phyloP scores from a whole-genome alignment of 2,329 filamentous ascomycete genomes.

The Ceratocystis papillata region DNA sequence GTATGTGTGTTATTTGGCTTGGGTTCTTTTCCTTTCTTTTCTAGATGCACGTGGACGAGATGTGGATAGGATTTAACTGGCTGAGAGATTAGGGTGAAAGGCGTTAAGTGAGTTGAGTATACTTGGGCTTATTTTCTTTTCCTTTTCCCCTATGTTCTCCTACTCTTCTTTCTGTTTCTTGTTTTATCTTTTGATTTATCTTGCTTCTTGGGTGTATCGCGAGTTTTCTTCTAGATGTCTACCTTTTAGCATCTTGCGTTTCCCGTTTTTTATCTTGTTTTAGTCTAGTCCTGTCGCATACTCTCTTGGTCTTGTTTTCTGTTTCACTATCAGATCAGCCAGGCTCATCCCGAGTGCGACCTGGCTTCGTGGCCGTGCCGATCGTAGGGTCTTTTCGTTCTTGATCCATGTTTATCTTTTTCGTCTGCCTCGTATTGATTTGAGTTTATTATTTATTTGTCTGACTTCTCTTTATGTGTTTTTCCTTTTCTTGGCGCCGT shows the following conservation, averaged over 20 bases:
- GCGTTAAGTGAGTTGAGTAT: not conserved
- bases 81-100: too few relatives aligned
- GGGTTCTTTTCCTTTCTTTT: not conserved
- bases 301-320: too few relatives aligned
- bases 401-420: too few relatives aligned
- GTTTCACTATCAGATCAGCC: too few relatives aligned
- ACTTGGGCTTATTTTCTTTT: not conserved
- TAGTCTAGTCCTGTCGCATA: too few relatives aligned
- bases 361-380: too few relatives aligned
- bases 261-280: not conserved
- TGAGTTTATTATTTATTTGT: slow-evolving; percentile 18
- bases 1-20: not conserved
- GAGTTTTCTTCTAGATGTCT: not conserved
- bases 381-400: too few relatives aligned
- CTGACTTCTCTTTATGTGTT: not conserved
- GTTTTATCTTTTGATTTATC: slow-evolving; percentile 8
- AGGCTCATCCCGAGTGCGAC: too few relatives aligned
- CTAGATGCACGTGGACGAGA: not conserved
- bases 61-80: not conserved
- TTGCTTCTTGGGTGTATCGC: not conserved
- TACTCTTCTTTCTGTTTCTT: not conserved
- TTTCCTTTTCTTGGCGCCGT: not conserved
- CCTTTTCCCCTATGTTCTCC: not conserved
- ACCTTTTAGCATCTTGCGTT: slow-evolving; percentile 4
- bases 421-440: not conserved